Evolutionary conservation across 768 basidiomycete genomes (phyloP).

Genomic region (Boletellus ananiceps): DNA sequence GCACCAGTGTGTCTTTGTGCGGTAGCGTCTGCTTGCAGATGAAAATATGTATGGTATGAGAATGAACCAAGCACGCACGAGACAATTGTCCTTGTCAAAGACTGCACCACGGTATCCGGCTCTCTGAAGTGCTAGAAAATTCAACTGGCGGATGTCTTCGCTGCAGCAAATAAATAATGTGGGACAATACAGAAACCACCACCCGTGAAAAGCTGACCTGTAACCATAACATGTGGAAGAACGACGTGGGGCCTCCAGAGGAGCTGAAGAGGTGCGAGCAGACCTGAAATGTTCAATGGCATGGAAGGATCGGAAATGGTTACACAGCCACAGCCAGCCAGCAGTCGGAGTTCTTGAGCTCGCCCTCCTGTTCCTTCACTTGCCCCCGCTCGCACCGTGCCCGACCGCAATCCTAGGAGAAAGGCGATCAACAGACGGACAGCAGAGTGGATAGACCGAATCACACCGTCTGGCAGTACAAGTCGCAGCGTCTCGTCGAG

Average conservation of each 20-base stretch:
- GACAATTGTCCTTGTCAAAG: constrained; percentile 97
- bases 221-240: constrained; percentile 59
- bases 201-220: constrained; percentile 44
- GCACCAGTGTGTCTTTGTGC: constrained; percentile 67
- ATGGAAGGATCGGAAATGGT: constrained; percentile 31
- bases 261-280: constrained; percentile 67
- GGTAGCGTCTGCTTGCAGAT: constrained; percentile 64
- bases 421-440: too few species aligned
- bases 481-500: too few species aligned
- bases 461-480: too few species aligned
- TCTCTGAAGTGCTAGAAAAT: constrained; percentile 65
- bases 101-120: constrained; percentile 87
- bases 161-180: constrained; percentile 33
- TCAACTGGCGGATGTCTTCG: constrained; percentile 79
- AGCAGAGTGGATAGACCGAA: too few species aligned
- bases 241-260: constrained; percentile 62
- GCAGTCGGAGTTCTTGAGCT: too few species aligned
- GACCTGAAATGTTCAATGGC: constrained; percentile 72
- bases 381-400: too few species aligned
- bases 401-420: too few species aligned
- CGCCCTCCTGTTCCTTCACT: too few species aligned
- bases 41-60: neutral
- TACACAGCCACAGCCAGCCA: too few species aligned
- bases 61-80: constrained; percentile 47
- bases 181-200: neutral